These are phyloP conservation scores for Monosporozyma servazzii DNA, from an alignment of 805 yeast genomes.

Conservation along the genomic window DNA sequence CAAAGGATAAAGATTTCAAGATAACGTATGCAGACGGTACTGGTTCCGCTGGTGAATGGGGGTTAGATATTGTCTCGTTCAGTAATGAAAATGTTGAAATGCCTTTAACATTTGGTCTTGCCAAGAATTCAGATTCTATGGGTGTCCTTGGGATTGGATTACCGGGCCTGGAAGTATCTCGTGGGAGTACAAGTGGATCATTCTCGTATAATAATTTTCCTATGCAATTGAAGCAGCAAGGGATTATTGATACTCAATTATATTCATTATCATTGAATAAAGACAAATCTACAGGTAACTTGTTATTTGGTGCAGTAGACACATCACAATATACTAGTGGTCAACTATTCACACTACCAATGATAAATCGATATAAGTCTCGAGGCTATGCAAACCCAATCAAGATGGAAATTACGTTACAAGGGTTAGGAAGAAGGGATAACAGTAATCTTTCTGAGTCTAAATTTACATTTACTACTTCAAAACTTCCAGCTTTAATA, in stretches of 20 bases:
- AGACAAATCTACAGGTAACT: slow-evolving; percentile 38
- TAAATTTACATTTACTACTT: slow-evolving; percentile 17
- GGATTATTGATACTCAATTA: slow-evolving; percentile 43
- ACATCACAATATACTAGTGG: slow-evolving; percentile 49
- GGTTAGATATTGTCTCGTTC: slow-evolving; percentile 47
- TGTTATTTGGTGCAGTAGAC: slow-evolving; percentile 68
- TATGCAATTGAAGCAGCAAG: slow-evolving; percentile 44
- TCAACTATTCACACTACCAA: slow-evolving; percentile 38
- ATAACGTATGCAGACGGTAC: slow-evolving; percentile 47
- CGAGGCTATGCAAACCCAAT: slow-evolving; percentile 14
- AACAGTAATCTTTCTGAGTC: slow-evolving; percentile 16
- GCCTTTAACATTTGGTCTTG: slow-evolving; percentile 63
- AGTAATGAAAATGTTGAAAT: slow-evolving; percentile 33
- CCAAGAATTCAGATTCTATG: slow-evolving; percentile 48
- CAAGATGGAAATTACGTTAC: slow-evolving; percentile 23
- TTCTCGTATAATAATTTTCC: slow-evolving; percentile 63
- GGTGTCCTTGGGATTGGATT: slow-evolving; percentile 58
- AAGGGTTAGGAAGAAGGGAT: slow-evolving; percentile 22
- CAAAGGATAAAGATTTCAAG: slow-evolving; percentile 30
- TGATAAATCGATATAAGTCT: slow-evolving; percentile 33
- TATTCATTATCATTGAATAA: slow-evolving; percentile 57
- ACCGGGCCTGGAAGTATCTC: slow-evolving; percentile 48
- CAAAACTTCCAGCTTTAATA: slow-evolving; percentile 33
- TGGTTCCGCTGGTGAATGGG: slow-evolving; percentile 36
- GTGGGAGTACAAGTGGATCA: slow-evolving; percentile 28